A percentile compares a stretch with the other conserved stretches of the same genome.
phyloP scores from a whole-genome alignment of 352 stramenopile genomes.

The Phytophthora aleatoria region DNA sequence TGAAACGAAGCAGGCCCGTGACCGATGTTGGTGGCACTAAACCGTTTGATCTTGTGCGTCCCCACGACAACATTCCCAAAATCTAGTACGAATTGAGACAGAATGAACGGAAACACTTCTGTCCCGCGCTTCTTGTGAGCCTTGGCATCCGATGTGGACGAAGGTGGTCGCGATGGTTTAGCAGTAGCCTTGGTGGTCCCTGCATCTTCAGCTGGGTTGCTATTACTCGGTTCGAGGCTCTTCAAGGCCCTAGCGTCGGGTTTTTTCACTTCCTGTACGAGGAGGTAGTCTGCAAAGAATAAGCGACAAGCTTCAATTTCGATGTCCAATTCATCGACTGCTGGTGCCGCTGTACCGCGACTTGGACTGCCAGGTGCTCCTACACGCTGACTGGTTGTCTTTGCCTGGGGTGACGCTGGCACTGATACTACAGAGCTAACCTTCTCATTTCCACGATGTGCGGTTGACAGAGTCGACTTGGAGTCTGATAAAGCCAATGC shows the following conservation, averaged over 20 bases:
- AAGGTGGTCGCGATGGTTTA: slow-evolving; percentile 10
- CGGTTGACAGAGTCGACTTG: slow-evolving; percentile 58
- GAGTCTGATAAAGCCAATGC: slow-evolving; percentile 45
- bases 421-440: slow-evolving; percentile 37
- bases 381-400: slow-evolving; percentile 21
- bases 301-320: slow-evolving; percentile 86
- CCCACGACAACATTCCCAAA: slow-evolving; percentile 95
- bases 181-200: slow-evolving; percentile 3
- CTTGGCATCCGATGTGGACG: slow-evolving; percentile 22
- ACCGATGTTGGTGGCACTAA: slow-evolving; percentile 93
- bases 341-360: slow-evolving; percentile 20
- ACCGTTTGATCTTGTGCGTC: slow-evolving; percentile 92
- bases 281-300: slow-evolving; percentile 88
- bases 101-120: slow-evolving; percentile 73
- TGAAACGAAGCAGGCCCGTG: slow-evolving; percentile 86
- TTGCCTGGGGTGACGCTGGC: slow-evolving; percentile 30
- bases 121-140: slow-evolving; percentile 31
- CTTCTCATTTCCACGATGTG: slow-evolving; percentile 38
- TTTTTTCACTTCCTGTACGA: slow-evolving; percentile 52
- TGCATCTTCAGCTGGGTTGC: slow-evolving; percentile 16
- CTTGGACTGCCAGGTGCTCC: slow-evolving; percentile 27
- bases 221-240: slow-evolving; percentile 9
- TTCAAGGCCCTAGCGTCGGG: slow-evolving; percentile 23
- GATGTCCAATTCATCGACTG: slow-evolving; percentile 74
- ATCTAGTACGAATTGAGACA: slow-evolving; percentile 92